Evolutionary conservation across 768 basidiomycete species (phyloP), one percentile per base, ranked within the genome.

Genomic region (Lactarius tabidus): DNA sequence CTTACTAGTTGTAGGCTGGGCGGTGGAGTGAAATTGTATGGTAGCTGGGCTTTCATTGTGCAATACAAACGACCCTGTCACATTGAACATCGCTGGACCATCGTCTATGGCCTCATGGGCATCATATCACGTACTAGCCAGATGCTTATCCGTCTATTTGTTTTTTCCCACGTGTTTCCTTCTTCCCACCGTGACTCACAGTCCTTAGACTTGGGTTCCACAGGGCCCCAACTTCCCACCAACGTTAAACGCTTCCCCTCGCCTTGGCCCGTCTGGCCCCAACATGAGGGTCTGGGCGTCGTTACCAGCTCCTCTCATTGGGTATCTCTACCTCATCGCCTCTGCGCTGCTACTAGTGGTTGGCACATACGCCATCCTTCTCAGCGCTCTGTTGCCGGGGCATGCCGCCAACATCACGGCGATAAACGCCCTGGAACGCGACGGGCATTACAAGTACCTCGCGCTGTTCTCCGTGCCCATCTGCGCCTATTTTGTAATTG

Each of bases 361-460:
- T 29, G 68, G 68, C 55, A 26, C 66, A 2, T 57, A 68, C 38
- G 29, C 68, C 17, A 23, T 68, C 48, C 63, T 69, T 14, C 36
- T 62, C 66, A 58, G 68, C 51, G 66, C 66, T 14, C 48, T 67
- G 51, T 38, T 61, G 3, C 59, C 62, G 36, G 39, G 18, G 26
- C 28, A 31, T 28, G 12, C 53, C 43, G 33, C 36, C 41, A 33
- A 8, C 39, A 56, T 29, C 29, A 57, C 9, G 91, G 54, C 86
- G 23, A 76, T 93, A 64, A 85, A 89, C 72, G 71, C 76, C 59
- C 77, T 95, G 12, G 85, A 84, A 2, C 71, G 76, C 45, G 95
- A 96, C 77, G 84, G 79, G 28, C 92, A 97, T 73, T 96, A 96
- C 85, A 95, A 95, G 77, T 97, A 96, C 76, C 85, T 96, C 70